phyloP scores from a whole-genome alignment of 495 filamentous ascomycete species.

The Lepidopterella palustris region DNA sequence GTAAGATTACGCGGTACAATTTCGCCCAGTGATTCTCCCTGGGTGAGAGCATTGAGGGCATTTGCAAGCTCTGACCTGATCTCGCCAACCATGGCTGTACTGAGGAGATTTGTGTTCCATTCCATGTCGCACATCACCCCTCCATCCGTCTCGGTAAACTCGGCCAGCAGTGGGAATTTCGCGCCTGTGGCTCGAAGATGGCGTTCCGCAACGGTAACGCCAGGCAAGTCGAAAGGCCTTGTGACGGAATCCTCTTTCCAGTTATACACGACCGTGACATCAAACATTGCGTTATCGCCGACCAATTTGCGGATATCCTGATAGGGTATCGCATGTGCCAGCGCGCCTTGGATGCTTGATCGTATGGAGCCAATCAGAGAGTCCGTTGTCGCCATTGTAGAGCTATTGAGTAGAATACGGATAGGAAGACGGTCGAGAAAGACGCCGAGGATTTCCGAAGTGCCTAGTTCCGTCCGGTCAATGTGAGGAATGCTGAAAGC shows the following conservation, averaged over 20 bases:
- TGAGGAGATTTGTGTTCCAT: not conserved
- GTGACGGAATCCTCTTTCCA: not conserved
- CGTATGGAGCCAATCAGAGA: not conserved
- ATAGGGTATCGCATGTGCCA: constrained; percentile 5
- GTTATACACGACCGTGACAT: constrained; percentile 14
- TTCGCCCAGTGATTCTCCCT: not conserved
- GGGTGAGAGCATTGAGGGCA: not conserved
- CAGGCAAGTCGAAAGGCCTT: not conserved
- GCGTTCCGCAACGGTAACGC: not conserved
- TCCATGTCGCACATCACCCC: constrained; percentile 1
- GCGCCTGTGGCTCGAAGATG: constrained; percentile 2
- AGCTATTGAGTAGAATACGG: not conserved
- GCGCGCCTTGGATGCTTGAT: not conserved
- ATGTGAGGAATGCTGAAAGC: constrained; percentile 4
- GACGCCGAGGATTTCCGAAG: constrained; percentile 4
- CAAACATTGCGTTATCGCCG: constrained; percentile 1
- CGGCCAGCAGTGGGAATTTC: constrained; percentile 11
- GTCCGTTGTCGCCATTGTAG: not conserved
- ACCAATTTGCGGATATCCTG: not conserved
- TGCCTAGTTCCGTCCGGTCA: constrained; percentile 10
- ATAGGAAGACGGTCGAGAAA: constrained; percentile 18
- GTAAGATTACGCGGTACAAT: not conserved
- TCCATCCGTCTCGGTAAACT: constrained; percentile 7
- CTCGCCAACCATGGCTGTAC: not conserved
- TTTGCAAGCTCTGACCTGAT: not conserved